phyloP scores from a whole-genome alignment of 1,284 basidiomycete species.

The Cutaneotrichosporon sp. region DNA sequence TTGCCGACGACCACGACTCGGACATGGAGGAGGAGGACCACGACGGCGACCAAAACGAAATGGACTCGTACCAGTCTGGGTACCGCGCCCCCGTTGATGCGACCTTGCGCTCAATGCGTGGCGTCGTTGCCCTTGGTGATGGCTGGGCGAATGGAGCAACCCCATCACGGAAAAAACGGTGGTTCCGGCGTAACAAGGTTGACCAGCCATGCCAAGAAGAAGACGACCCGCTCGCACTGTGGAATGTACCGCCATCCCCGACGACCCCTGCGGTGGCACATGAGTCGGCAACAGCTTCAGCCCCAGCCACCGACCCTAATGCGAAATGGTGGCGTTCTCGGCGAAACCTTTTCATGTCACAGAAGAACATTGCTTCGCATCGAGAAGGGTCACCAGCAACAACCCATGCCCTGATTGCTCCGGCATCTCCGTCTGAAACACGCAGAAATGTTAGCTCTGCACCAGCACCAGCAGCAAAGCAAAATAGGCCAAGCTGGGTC shows the following conservation, averaged over 20 bases:
- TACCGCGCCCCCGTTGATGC: conserved; percentile 30
- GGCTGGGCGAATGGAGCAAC: conserved; percentile 42
- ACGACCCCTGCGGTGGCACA: not conserved
- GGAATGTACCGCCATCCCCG: not conserved
- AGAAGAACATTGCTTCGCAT: conserved; percentile 10
- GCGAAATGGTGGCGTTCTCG: conserved; percentile 27
- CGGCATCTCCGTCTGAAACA: not conserved
- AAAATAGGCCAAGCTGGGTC: conserved; percentile 6
- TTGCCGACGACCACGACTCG: conserved; percentile 12
- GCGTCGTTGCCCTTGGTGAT: conserved; percentile 45
- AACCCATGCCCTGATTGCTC: not conserved
- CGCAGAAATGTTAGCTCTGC: not conserved
- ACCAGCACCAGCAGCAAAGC: not conserved
- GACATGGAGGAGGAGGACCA: conserved; percentile 9
- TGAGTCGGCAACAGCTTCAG: not conserved
- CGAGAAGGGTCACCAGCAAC: not conserved
- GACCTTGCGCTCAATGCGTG: conserved; percentile 35
- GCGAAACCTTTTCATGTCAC: conserved; percentile 21
- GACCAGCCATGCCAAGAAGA: conserved; percentile 1
- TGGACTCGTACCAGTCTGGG: conserved; percentile 24
- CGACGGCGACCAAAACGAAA: conserved; percentile 21
- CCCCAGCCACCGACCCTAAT: conserved; percentile 2
- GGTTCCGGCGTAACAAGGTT: conserved; percentile 17
- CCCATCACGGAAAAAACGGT: conserved; percentile 15
- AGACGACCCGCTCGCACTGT: conserved; percentile 23